Evolutionary conservation across 2,329 filamentous ascomycete genomes (phyloP).

Genomic region (Penicillium sp.): DNA sequence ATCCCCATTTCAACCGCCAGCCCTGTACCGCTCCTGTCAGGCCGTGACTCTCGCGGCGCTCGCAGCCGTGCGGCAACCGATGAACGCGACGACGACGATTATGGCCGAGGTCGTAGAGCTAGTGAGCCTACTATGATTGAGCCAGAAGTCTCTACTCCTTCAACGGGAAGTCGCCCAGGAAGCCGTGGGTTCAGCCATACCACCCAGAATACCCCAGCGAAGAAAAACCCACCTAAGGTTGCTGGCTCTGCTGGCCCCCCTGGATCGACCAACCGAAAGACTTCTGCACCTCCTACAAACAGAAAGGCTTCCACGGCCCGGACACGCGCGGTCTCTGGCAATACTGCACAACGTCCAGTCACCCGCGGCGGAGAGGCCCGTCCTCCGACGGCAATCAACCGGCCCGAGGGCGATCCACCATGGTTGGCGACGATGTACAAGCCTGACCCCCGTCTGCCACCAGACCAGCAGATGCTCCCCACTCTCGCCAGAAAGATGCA

Average conservation of each 20-base stretch:
- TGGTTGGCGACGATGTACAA: slow-evolving; percentile 96
- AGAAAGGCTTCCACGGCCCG: slow-evolving; percentile 46
- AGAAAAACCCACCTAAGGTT: slow-evolving; percentile 36
- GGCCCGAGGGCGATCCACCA: slow-evolving; percentile 90
- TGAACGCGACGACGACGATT: slow-evolving; percentile 65
- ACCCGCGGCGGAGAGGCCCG: slow-evolving; percentile 63
- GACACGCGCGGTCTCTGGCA: slow-evolving; percentile 39
- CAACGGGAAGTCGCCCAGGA: slow-evolving; percentile 36
- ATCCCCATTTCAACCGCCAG: slow-evolving; percentile 86
- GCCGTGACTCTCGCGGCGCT: slow-evolving; percentile 70
- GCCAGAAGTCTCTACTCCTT: slow-evolving; percentile 31
- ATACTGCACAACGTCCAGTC: slow-evolving; percentile 58
- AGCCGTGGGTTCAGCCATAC: slow-evolving; percentile 35
- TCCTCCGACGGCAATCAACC: slow-evolving; percentile 61
- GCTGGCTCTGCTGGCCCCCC: slow-evolving; percentile 34
- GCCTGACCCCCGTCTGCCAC: slow-evolving; percentile 88
- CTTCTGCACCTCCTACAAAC: slow-evolving; percentile 42
- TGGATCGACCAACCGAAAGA: slow-evolving; percentile 41
- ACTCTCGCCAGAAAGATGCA: slow-evolving; percentile 89
- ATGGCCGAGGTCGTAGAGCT: slow-evolving; percentile 60
- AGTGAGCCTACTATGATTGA: slow-evolving; percentile 56
- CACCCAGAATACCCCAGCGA: slow-evolving; percentile 35
- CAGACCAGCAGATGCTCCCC: slow-evolving; percentile 92
- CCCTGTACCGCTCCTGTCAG: slow-evolving; percentile 73
- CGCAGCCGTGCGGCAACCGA: slow-evolving; percentile 63